Evolutionary conservation across 306 rosid species (phyloP), one percentile per base, ranked within the genome.

Genomic region (Cucurbita ficifolia): DNA sequence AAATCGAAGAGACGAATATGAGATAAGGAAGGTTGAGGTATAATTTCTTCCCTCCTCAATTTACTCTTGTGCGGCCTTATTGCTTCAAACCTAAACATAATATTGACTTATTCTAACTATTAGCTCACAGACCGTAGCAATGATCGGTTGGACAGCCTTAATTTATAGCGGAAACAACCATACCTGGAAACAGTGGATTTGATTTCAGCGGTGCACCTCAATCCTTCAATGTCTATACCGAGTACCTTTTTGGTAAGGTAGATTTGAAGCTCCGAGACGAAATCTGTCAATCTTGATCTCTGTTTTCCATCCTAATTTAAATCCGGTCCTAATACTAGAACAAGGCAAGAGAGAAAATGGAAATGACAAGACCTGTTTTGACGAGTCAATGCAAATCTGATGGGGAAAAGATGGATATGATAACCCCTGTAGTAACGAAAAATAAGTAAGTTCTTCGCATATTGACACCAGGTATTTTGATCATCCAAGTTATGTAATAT

Each of bases 171-270:
- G 97, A 94, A 85, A 84, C 92, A 64, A 80, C 90, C 61, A 94
- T 94, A 95, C 96, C 96, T 5, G 97, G 98, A 82, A 90, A 81
- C 74, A 81, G 79, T 73, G 98, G 97, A 68, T 89, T 90, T 78
- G 91, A 90, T 82, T 90, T 90, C 79, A 75, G 71, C 12, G 89
- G 98, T 33, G 82, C 92, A 46, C 90, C 97, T 55, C 86, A 51
- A 55, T 90, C 98, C 77, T 94, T 94, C 76, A 94, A 94, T 83
- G 87, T 83, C 78, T 82, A 89, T 75, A 97, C 98, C 2, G 97
- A 55, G 76, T 94, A 90, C 87, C 97, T 90, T 76, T 94, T 94
- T 69, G 98, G 98, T 82, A 89, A 94, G 97, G 98, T 94, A 85
- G 77, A 84, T 54, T 48, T 67, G 77, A 73, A 56, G 39, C 33